A percentile compares a stretch with the other conserved stretches of the same genome.
Conservation (phyloP, 768 basidiomycete genomes). For the Crucibulum laeve region DNA sequence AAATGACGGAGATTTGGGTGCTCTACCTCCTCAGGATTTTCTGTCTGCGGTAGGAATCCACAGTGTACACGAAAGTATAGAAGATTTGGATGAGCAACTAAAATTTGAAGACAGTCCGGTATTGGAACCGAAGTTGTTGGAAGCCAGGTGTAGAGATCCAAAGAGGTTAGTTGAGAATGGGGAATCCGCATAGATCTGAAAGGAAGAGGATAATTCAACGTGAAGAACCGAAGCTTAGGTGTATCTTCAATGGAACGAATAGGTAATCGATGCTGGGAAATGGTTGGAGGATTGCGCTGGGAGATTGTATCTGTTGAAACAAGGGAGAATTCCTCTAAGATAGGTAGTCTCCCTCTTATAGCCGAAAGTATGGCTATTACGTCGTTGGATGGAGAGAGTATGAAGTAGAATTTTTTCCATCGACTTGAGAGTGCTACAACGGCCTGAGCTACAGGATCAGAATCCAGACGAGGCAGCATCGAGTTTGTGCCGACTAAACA, state of each 20-base stretch:
- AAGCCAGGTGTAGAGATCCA: too few relatives aligned
- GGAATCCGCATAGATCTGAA: too few relatives aligned
- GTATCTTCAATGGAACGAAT: constrained; percentile 8
- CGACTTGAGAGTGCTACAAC: constrained; percentile 3
- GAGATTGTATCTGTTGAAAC: constrained; percentile 4
- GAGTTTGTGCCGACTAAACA: constrained; percentile 2
- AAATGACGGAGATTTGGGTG: too few relatives aligned
- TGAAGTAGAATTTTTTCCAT: constrained; percentile 8
- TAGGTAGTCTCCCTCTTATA: constrained; percentile 5
- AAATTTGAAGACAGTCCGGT: too few relatives aligned
- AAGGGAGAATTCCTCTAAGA: constrained; percentile 5
- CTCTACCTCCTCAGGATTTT: too few relatives aligned
- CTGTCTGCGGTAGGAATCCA: too few relatives aligned
- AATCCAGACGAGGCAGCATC: constrained; percentile 7
- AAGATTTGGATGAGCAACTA: too few relatives aligned
- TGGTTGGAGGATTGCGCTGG: constrained; percentile 1
- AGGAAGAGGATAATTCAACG: constrained; percentile 8
- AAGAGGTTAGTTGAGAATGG: too few relatives aligned
- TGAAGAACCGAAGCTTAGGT: constrained; percentile 3
- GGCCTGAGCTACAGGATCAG: constrained; percentile 3
- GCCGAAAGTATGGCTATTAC: constrained; percentile 1
- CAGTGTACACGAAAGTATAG: too few relatives aligned
- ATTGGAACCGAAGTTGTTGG: too few relatives aligned
- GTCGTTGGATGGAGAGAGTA: constrained; percentile 5
- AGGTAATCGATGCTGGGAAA: not conserved